Conservation (phyloP, 176 grass and related monocot genomes). For the Ampelocalamus luodianensis region DNA sequence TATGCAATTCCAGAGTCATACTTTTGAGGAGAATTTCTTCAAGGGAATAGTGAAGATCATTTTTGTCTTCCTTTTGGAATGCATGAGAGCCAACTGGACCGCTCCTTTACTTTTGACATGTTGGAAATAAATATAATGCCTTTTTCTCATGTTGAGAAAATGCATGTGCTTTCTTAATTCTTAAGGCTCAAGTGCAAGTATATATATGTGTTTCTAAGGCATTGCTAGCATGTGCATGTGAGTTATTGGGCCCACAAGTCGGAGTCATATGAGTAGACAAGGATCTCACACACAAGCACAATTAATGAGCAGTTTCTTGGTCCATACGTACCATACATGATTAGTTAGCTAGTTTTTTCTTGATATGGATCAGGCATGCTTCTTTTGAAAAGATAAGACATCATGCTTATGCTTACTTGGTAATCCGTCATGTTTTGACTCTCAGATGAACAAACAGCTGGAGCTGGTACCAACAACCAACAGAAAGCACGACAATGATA, state of each 20-base stretch:
- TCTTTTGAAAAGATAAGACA: neutral
- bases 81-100: neutral
- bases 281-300: neutral
- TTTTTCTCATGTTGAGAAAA: no score
- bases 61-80: neutral
- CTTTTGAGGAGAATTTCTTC: neutral
- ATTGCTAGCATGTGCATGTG: neutral
- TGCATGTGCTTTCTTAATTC: neutral
- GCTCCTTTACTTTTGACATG: neutral
- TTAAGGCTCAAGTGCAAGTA: constrained; percentile 18
- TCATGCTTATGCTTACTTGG: neutral
- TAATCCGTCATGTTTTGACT: constrained; percentile 29
- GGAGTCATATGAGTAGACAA: neutral
- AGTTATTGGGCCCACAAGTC: neutral
- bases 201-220: neutral
- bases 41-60: neutral
- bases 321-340: no score
- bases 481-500: constrained; percentile 32
- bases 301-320: neutral
- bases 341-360: neutral
- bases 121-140: neutral
- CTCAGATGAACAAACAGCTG: neutral
- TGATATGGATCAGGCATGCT: neutral
- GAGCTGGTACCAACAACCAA: constrained; percentile 35
- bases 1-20: neutral